Conservation (phyloP, 345 rosid species). For the Hypericum androsaemum region DNA sequence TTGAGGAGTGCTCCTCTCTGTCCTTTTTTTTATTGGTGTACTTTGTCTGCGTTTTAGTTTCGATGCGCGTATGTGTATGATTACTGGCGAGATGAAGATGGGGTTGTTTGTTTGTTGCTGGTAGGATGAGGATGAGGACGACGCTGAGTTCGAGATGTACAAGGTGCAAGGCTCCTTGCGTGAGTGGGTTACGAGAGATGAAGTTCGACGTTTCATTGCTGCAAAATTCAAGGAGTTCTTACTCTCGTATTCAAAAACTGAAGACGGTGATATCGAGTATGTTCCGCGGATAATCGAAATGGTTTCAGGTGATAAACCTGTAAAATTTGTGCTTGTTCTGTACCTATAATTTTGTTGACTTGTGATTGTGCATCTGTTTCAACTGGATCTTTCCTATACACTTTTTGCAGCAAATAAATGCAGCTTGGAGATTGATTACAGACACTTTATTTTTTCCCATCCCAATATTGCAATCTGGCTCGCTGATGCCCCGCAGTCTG, state of each 20-base stretch:
- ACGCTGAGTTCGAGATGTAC: conserved; percentile 84
- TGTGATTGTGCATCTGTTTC: too few species aligned
- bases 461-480: conserved; percentile 97
- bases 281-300: conserved; percentile 78
- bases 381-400: conserved; percentile 1
- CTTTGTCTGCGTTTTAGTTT: too few species aligned
- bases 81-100: too few species aligned
- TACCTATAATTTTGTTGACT: background rate
- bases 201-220: conserved; percentile 85
- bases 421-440: conserved; percentile 87
- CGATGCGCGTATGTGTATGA: too few species aligned
- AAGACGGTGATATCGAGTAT: conserved; percentile 57
- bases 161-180: conserved; percentile 82
- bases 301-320: conserved; percentile 62
- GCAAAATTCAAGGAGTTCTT: conserved; percentile 83
- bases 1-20: too few species aligned
- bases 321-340: too few species aligned
- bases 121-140: conserved; percentile 73
- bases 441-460: conserved; percentile 73
- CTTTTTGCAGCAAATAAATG: conserved; percentile 72
- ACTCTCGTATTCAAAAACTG: conserved; percentile 59
- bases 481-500: conserved; percentile 97
- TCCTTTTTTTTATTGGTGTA: too few species aligned
- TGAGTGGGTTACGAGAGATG: conserved; percentile 97
- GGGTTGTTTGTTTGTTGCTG: too few species aligned